Evolutionary conservation across 768 basidiomycete species (phyloP).

Genomic region (Lactarius tabidus): DNA sequence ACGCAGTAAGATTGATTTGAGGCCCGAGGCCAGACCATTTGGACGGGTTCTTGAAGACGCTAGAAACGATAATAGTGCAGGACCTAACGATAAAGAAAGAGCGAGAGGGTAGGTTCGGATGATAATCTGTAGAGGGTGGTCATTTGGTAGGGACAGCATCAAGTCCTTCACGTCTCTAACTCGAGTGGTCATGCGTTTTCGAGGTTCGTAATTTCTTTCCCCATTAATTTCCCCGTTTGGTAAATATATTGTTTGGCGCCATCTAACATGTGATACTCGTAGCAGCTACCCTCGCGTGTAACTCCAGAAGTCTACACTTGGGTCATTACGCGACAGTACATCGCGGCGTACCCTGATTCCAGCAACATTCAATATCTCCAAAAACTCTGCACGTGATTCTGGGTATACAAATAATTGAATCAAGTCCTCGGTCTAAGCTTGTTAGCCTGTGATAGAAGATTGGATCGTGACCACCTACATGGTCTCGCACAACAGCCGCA

Average conservation of each 20-base stretch:
- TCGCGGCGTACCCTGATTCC: conserved; percentile 33
- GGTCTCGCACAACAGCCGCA: conserved; percentile 46
- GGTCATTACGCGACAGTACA: conserved; percentile 33
- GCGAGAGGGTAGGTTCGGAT: conserved; percentile 65
- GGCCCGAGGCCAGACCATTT: conserved; percentile 26
- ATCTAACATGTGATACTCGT: not conserved
- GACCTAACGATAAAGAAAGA: conserved; percentile 63
- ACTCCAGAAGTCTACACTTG: conserved; percentile 62
- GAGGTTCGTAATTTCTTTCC: not conserved
- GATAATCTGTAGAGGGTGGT: conserved; percentile 55
- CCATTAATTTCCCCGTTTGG: not conserved
- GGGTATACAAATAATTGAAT: conserved; percentile 65
- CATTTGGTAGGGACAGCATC: conserved; percentile 24
- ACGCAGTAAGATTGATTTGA: conserved; percentile 43
- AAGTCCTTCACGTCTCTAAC: not conserved
- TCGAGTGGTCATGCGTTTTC: not conserved
- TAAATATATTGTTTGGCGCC: not conserved
- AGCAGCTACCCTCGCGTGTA: conserved; percentile 38
- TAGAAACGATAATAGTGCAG: conserved; percentile 54
- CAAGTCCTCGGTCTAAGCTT: conserved; percentile 49
- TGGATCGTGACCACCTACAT: conserved; percentile 46
- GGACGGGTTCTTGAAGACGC: conserved; percentile 32
- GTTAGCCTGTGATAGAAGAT: not conserved
- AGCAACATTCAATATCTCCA: conserved; percentile 45
- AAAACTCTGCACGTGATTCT: conserved; percentile 65